A percentile compares a stretch with the other conserved stretches of the same genome.
Evolutionary conservation across 306 rosid species (phyloP).

Genomic region (Pyrus bretschneideri): DNA sequence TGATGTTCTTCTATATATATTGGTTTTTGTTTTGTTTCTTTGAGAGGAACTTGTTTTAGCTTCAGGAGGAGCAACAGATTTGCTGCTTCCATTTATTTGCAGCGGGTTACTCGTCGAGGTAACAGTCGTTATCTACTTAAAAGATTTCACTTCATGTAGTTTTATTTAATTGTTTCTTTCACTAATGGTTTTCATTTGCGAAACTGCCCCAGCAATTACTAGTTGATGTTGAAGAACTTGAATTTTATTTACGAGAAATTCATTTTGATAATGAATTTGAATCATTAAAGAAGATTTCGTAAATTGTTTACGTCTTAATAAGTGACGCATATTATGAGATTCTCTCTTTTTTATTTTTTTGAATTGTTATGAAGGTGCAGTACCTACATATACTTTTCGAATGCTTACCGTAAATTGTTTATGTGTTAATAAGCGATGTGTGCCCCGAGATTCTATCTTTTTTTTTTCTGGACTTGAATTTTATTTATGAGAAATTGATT

Average conservation of each 20-base stretch:
- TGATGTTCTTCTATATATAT: background rate
- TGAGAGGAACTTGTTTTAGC: slow-evolving; percentile 9
- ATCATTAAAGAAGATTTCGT: background rate
- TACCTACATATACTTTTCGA: too few relatives aligned
- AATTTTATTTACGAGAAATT: background rate
- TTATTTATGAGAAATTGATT: too few relatives aligned
- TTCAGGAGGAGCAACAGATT: slow-evolving; percentile 16
- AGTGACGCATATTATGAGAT: too few relatives aligned
- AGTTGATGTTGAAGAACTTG: too few relatives aligned
- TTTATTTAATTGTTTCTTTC: too few relatives aligned
- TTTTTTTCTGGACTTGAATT: background rate
- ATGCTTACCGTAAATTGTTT: background rate
- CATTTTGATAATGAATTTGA: background rate
- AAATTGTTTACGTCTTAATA: background rate
- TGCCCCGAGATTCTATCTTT: background rate
- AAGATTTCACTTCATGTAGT: background rate
- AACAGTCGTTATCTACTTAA: slow-evolving; percentile 7
- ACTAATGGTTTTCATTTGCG: too few relatives aligned
- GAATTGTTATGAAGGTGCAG: too few relatives aligned
- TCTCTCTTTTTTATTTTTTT: too few relatives aligned
- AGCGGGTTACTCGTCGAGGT: slow-evolving; percentile 31
- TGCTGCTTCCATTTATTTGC: slow-evolving; percentile 6
- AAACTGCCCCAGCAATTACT: background rate
- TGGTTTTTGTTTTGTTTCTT: background rate
- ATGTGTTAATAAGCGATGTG: background rate